Conservation (phyloP, 2,329 filamentous ascomycete species). For the Purpureocillium lavendulum region DNA sequence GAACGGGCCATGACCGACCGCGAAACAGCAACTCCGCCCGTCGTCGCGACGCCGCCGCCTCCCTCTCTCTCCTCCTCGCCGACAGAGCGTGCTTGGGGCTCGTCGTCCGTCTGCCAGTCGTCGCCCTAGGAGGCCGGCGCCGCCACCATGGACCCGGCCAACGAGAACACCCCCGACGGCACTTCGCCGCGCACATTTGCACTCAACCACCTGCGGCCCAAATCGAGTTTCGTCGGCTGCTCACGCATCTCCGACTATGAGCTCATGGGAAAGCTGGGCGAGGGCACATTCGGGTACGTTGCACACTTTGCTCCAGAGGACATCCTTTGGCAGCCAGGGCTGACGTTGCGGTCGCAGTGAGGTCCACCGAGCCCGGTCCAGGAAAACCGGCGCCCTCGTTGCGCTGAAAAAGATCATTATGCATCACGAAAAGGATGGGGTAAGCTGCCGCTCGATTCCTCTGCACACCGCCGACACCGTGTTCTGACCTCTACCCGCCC, state of each 20-base stretch:
- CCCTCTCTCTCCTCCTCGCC: not conserved
- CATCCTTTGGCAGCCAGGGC: not conserved
- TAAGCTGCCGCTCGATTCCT: slow-evolving; percentile 29
- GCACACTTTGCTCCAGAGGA: not conserved
- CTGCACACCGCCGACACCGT: not conserved
- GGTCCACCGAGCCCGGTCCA: slow-evolving; percentile 81
- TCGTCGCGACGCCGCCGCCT: not conserved
- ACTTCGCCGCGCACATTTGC: slow-evolving; percentile 49
- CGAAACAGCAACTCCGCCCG: not conserved
- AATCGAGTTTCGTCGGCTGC: slow-evolving; percentile 69
- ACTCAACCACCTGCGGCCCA: slow-evolving; percentile 44
- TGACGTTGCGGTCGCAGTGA: slow-evolving; percentile 43
- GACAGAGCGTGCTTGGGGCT: too few species aligned
- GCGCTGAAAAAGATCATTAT: slow-evolving; percentile 98
- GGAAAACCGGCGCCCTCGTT: slow-evolving; percentile 64
- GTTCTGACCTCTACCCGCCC: slow-evolving; percentile 2
- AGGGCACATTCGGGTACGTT: slow-evolving; percentile 84
- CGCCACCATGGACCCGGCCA: slow-evolving; percentile 21
- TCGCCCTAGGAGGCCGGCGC: slow-evolving; percentile 1
- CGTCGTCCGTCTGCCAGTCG: too few species aligned
- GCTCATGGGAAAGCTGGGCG: slow-evolving; percentile 74
- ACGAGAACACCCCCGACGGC: slow-evolving; percentile 25
- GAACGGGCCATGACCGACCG: not conserved
- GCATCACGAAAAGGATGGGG: slow-evolving; percentile 97
- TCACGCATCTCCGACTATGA: slow-evolving; percentile 77